Conservation (phyloP, 2,329 filamentous ascomycete species). For the Trichophyton mentagrophytes region DNA sequence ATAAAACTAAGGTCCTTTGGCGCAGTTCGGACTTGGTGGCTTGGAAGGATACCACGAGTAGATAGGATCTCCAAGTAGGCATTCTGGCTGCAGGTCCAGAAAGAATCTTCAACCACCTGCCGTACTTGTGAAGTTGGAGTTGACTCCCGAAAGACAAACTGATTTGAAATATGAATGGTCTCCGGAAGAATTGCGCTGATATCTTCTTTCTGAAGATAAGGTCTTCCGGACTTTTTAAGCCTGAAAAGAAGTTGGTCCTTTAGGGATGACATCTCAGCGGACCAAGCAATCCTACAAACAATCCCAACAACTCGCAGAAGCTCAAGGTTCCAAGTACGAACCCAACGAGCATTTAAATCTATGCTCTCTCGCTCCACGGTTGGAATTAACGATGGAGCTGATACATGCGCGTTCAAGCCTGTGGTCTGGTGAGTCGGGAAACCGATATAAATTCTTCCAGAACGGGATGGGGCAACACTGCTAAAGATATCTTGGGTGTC, state of each 20-base stretch:
- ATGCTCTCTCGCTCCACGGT: slow-evolving; percentile 96
- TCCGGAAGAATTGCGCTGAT: slow-evolving; percentile 59
- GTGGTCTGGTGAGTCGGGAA: slow-evolving; percentile 97
- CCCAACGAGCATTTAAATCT: slow-evolving; percentile 88
- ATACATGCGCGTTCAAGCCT: slow-evolving; percentile 83
- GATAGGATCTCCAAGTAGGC: slow-evolving; percentile 79
- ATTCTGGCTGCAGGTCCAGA: slow-evolving; percentile 81
- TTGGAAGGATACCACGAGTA: slow-evolving; percentile 74
- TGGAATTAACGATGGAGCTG: slow-evolving; percentile 88
- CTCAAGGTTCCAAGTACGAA: slow-evolving; percentile 89
- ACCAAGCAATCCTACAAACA: slow-evolving; percentile 74
- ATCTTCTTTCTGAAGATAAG: slow-evolving; percentile 49
- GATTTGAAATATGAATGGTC: slow-evolving; percentile 69
- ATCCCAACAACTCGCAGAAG: slow-evolving; percentile 85
- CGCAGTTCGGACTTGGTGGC: slow-evolving; percentile 65
- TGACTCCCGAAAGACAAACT: slow-evolving; percentile 79
- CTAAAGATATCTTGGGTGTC: slow-evolving; percentile 50
- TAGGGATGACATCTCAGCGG: slow-evolving; percentile 71
- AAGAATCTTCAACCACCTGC: slow-evolving; percentile 81
- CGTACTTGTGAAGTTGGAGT: slow-evolving; percentile 77
- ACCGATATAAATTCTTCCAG: slow-evolving; percentile 88
- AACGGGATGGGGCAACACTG: slow-evolving; percentile 77
- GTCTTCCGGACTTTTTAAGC: slow-evolving; percentile 29
- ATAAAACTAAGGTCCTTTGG: slow-evolving; percentile 64
- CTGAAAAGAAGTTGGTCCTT: slow-evolving; percentile 44